Conservation (phyloP, 2,329 filamentous ascomycete species). For the Stemphylium vesicarium region DNA sequence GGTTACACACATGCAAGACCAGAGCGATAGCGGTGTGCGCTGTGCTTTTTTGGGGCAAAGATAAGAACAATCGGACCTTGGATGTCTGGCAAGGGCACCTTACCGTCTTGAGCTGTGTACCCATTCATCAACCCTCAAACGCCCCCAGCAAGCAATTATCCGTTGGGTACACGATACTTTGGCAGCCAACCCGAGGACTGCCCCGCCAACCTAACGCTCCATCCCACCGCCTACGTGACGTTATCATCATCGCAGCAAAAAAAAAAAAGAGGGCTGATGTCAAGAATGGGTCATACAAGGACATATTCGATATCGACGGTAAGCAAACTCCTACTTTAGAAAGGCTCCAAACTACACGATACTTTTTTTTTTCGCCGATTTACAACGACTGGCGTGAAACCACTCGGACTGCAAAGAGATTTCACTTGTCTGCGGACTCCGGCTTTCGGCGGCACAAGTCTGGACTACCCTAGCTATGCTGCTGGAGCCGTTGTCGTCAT, state of each 20-base stretch:
- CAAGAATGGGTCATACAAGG: conserved; percentile 36
- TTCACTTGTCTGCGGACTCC: conserved; percentile 27
- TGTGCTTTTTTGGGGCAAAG: conserved; percentile 15
- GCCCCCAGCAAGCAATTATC: conserved; percentile 1
- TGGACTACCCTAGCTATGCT: conserved; percentile 15
- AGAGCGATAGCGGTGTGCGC: conserved; percentile 31
- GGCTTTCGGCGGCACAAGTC: conserved; percentile 36
- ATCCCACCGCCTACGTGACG: conserved; percentile 6
- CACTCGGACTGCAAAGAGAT: conserved; percentile 17
- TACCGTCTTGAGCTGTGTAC: conserved; percentile 11
- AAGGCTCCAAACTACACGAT: conserved; percentile 7
- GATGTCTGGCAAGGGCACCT: conserved; percentile 18
- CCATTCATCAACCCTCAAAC: conserved; percentile 2
- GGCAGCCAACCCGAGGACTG: conserved; percentile 10
- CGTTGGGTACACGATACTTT: conserved; percentile 3
- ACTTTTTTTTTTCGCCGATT: conserved; percentile 26
- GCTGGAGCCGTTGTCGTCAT: conserved; percentile 32
- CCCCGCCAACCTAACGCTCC: conserved; percentile 18
- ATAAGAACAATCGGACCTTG: conserved; percentile 22
- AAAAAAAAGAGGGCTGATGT: neutral
- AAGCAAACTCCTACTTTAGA: conserved; percentile 28
- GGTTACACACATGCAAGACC: conserved; percentile 16
- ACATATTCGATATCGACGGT: conserved; percentile 48
- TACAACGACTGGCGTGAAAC: conserved; percentile 16
- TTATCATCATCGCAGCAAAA: neutral